Evolutionary conservation across 208 protist species (phyloP).

Genomic region (Novymonas esmeraldas): DNA sequence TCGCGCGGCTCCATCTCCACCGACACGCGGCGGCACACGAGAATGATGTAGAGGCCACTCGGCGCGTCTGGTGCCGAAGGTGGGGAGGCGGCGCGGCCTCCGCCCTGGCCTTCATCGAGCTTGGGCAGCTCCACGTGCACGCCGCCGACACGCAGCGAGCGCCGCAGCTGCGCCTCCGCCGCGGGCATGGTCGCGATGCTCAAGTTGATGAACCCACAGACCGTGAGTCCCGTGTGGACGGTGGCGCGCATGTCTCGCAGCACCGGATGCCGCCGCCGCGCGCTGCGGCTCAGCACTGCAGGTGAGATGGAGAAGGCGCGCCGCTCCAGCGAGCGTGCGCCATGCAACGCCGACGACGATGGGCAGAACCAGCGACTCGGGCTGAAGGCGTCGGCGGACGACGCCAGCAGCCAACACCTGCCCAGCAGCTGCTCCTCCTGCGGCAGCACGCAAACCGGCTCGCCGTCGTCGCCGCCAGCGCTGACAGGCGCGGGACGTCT

Average conservation of each 20-base stretch:
- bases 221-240: conserved; percentile 11
- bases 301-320: conserved; percentile 22
- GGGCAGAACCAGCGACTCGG: conserved; percentile 38
- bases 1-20: conserved; percentile 39
- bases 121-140: conserved; percentile 19
- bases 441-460: conserved; percentile 4
- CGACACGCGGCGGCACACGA: conserved; percentile 25
- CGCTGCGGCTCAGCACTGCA: background rate
- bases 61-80: background rate
- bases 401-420: conserved; percentile 34
- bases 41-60: conserved; percentile 3
- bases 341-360: background rate
- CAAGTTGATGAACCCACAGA: conserved; percentile 12
- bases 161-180: background rate
- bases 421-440: conserved; percentile 25
- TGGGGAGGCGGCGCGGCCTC: no score
- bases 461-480: background rate
- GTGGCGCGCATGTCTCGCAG: conserved; percentile 6
- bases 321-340: no score
- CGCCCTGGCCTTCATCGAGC: background rate
- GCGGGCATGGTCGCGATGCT: background rate
- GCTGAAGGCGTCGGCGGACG: conserved; percentile 20
- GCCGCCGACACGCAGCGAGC: conserved; percentile 15
- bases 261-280: conserved; percentile 18
- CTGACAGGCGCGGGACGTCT: background rate